Base-by-base conservation (phyloP, 805 yeast genomes). In the Pichia manshurica region DNA sequence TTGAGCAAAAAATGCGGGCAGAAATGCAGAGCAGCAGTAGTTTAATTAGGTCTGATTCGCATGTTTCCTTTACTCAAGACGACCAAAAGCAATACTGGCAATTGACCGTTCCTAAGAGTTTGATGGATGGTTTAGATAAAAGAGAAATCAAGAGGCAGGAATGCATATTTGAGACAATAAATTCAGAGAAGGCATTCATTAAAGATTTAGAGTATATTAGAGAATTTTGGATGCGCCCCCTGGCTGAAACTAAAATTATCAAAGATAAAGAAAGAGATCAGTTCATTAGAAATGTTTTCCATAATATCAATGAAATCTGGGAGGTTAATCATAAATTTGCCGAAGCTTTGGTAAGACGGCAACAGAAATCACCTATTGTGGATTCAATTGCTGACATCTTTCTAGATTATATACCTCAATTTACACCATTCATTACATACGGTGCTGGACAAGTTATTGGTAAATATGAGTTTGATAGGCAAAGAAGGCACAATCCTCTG, bases 391-490 rank as follows among this genome's bases (percentile, higher is more conserved):
- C 96, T 39, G 99, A 93, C 63, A 77, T 93, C 2, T 80, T 93
- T 51, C 66, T 90, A 48, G 93, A 89, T 56, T 84, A 74, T 60
- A 87, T 89, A 23, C 88, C 93, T 5, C 78, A 78, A 49, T 90
- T 93, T 64, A 96, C 90, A 53, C 96, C 98, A 3, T 93, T 91
- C 66, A 84, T 93, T 36, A 78, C 84, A 39, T 93, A 93, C 64
- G 95, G 96, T 49, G 96, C 96, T 15, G 89, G 91, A 46, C 91
- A 93, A 63, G 87, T 91, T 42, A 89, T 88, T 69, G 98, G 97
- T 5, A 88, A 89, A 64, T 89, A 88, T 64, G 96, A 91, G 64
- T 87, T 88, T 65, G 98, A 93, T 67, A 75, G 96, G 42, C 98
- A 91, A 62, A 87, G 89, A 64, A 82, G 88, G 44, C 86, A 85